phyloP scores from a whole-genome alignment of 208 protist genomes.

The Tritrichomonas musculus region DNA sequence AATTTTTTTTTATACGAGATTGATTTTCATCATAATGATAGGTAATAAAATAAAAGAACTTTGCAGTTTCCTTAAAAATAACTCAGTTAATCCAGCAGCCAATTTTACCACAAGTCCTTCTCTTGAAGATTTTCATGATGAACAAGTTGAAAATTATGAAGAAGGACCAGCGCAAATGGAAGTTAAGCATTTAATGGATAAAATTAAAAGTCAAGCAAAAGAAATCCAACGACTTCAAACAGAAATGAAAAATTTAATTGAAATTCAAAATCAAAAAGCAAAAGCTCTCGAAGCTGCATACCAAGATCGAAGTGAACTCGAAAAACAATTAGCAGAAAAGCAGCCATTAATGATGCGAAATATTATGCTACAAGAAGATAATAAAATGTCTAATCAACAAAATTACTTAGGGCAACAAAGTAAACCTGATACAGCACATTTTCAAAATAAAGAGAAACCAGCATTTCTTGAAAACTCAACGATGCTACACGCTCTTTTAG shows the following conservation, averaged over 20 bases:
- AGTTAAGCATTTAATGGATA: neutral
- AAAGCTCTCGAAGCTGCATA: neutral
- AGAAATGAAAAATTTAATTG: neutral
- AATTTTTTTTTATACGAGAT: too few relatives aligned
- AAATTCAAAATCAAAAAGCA: neutral
- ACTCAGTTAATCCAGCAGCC: too few relatives aligned
- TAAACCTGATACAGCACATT: neutral
- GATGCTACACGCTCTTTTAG: neutral
- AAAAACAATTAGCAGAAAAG: neutral
- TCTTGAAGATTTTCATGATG: too few relatives aligned
- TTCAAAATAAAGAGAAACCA: neutral
- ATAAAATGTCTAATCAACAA: too few relatives aligned
- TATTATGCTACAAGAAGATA: too few relatives aligned
- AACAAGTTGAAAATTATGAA: too few relatives aligned
- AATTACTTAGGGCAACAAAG: too few relatives aligned
- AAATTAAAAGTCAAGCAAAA: neutral
- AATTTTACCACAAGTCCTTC: too few relatives aligned
- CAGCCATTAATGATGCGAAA: neutral
- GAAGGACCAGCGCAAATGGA: neutral
- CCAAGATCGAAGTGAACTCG: neutral
- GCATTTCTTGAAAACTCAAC: neutral
- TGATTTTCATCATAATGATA: too few relatives aligned
- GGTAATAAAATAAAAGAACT: too few relatives aligned
- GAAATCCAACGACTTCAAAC: conserved; percentile 28
- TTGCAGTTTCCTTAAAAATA: too few relatives aligned